Conservation (phyloP, 305 asterid genomes). For the Caryopteris hybrid region DNA sequence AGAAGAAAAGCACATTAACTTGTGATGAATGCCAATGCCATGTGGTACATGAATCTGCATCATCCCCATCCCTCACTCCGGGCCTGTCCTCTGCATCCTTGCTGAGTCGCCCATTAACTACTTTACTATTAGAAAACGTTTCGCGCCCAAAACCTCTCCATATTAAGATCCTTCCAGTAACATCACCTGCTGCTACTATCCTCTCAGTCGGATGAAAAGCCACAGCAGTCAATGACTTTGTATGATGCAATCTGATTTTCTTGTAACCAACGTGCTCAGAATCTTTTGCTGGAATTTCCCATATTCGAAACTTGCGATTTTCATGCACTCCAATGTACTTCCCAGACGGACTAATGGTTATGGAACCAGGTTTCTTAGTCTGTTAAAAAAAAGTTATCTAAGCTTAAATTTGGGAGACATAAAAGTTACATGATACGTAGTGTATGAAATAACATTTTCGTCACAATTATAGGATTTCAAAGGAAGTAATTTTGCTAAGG, state of each 20-base stretch:
- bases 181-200: constrained; percentile 89
- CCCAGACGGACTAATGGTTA: constrained; percentile 46
- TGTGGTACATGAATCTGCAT: constrained; percentile 85
- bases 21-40: constrained; percentile 97
- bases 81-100: constrained; percentile 62
- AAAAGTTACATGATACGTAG: neutral
- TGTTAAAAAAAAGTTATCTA: constrained; percentile 28
- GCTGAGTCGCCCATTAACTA: constrained; percentile 25
- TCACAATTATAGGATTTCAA: neutral
- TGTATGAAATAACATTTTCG: neutral
- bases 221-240: constrained; percentile 57
- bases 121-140: constrained; percentile 30
- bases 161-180: constrained; percentile 79
- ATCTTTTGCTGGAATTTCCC: constrained; percentile 79
- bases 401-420: neutral
- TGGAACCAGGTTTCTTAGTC: constrained; percentile 32
- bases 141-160: constrained; percentile 82
- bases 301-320: constrained; percentile 57
- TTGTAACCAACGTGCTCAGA: constrained; percentile 38
- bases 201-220: constrained; percentile 92
- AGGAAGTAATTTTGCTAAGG: neutral
- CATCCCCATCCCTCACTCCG: constrained; percentile 70
- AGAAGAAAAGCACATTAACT: constrained; percentile 80
- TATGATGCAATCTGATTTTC: constrained; percentile 74
- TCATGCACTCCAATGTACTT: constrained; percentile 57